A percentile compares a stretch with the other conserved stretches of the same genome.
phyloP scores from a whole-genome alignment of 768 basidiomycete genomes.

The Austroboletus festivus region DNA sequence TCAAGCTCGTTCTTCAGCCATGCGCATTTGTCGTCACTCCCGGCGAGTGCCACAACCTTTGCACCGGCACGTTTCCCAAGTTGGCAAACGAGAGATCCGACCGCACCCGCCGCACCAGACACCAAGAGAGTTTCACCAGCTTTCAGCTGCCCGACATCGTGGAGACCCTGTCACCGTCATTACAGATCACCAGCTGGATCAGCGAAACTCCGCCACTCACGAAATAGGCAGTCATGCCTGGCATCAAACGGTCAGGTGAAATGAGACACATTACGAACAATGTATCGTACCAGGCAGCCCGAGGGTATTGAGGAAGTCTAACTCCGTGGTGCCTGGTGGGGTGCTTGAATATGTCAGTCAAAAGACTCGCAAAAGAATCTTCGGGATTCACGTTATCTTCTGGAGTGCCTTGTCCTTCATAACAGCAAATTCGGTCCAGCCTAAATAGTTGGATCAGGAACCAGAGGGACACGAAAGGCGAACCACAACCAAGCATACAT shows the following conservation, averaged over 20 bases:
- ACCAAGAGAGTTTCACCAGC: constrained; percentile 82
- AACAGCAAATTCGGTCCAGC: constrained; percentile 76
- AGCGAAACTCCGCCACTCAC: constrained; percentile 39
- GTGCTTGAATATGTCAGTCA: constrained; percentile 35
- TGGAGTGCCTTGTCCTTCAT: constrained; percentile 49
- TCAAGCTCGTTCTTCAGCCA: constrained; percentile 86
- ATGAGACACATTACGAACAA: not conserved
- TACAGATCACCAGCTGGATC: constrained; percentile 3
- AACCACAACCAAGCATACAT: constrained; percentile 20
- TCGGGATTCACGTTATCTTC: constrained; percentile 52
- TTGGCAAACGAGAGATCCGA: constrained; percentile 82
- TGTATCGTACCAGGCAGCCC: constrained; percentile 61
- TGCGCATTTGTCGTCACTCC: constrained; percentile 75
- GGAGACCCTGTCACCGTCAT: constrained; percentile 57
- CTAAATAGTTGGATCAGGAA: constrained; percentile 33
- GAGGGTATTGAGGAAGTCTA: constrained; percentile 85
- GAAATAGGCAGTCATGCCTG: constrained; percentile 88
- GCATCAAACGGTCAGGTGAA: not conserved
- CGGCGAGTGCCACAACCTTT: constrained; percentile 86
- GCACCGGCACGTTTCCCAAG: constrained; percentile 77
- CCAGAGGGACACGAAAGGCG: not conserved
- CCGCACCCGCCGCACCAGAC: constrained; percentile 89
- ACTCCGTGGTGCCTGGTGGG: constrained; percentile 53
- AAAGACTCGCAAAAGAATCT: not conserved
- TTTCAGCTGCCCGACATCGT: constrained; percentile 77